phyloP scores from a whole-genome alignment of 768 basidiomycete genomes.

The Coprinopsis marcescibilis region DNA sequence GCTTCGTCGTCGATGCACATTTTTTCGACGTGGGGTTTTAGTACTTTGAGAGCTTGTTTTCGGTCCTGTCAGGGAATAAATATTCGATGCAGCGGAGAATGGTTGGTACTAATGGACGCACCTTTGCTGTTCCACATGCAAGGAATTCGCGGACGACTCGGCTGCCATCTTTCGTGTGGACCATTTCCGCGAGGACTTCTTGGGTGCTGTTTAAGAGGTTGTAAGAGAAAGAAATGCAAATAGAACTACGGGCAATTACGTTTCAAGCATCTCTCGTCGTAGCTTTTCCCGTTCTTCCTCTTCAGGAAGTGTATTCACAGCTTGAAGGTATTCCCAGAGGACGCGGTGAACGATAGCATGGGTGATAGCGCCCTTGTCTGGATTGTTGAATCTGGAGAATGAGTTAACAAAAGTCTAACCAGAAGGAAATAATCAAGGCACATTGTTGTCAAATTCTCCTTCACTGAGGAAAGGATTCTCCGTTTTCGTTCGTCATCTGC shows the following conservation, averaged over 20 bases:
- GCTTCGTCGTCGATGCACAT: slow-evolving; percentile 90
- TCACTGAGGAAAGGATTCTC: slow-evolving; percentile 61
- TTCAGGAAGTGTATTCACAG: slow-evolving; percentile 50
- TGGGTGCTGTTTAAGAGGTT: slow-evolving; percentile 49
- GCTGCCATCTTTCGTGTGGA: slow-evolving; percentile 90
- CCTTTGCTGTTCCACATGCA: slow-evolving; percentile 79
- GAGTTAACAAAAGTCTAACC: slow-evolving; percentile 1
- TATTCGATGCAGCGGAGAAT: neutral
- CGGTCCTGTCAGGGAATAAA: slow-evolving; percentile 51
- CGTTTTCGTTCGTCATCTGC: slow-evolving; percentile 58
- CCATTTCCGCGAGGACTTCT: slow-evolving; percentile 85
- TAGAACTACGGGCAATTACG: slow-evolving; percentile 34
- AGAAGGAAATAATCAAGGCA: slow-evolving; percentile 30
- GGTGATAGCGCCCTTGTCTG: slow-evolving; percentile 83
- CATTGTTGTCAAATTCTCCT: slow-evolving; percentile 73
- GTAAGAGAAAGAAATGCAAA: neutral
- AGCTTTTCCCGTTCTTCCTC: slow-evolving; percentile 68
- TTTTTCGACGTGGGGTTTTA: slow-evolving; percentile 85
- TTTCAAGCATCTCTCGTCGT: slow-evolving; percentile 76
- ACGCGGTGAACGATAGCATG: slow-evolving; percentile 87
- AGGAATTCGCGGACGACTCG: slow-evolving; percentile 82
- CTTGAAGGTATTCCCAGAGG: slow-evolving; percentile 78
- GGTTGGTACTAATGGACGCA: too few species aligned
- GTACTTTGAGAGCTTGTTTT: slow-evolving; percentile 83
- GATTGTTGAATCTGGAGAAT: slow-evolving; percentile 71